These are phyloP conservation scores for Acorus calamus DNA, from an alignment of 106 monocot species.

Conservation along the genomic window DNA sequence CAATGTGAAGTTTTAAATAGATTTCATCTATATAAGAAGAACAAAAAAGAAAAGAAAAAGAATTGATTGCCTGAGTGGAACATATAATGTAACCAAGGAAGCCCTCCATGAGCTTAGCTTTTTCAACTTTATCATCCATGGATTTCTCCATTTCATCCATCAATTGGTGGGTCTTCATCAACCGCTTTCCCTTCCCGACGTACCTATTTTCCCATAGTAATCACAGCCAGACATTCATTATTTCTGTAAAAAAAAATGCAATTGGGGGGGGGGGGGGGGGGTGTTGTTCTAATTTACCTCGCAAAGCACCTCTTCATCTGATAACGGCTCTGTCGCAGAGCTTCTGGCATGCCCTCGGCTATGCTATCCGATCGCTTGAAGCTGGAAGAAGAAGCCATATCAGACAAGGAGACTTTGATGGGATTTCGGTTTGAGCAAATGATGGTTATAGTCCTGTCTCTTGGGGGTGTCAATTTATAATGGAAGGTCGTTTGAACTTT, in stretches of 20 bases:
- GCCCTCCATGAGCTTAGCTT: slow-evolving; percentile 77
- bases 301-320: slow-evolving; percentile 93
- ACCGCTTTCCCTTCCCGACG: slow-evolving; percentile 52
- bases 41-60: background rate
- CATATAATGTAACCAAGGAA: slow-evolving; percentile 85
- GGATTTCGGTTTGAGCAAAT: background rate
- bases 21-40: background rate
- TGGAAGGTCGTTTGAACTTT: background rate
- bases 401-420: slow-evolving; percentile 9
- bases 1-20: background rate
- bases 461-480: slow-evolving; percentile 18
- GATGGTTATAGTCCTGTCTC: background rate
- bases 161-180: slow-evolving; percentile 78
- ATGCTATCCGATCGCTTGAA: slow-evolving; percentile 84
- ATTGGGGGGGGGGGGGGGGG: too few species aligned
- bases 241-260: background rate
- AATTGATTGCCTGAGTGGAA: slow-evolving; percentile 60
- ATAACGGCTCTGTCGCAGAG: slow-evolving; percentile 77
- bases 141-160: slow-evolving; percentile 78
- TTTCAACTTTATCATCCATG: slow-evolving; percentile 79
- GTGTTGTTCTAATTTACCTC: slow-evolving; percentile 30
- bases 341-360: slow-evolving; percentile 86
- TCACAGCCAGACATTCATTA: background rate
- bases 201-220: slow-evolving; percentile 21
- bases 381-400: slow-evolving; percentile 25